Percentiles rank a stretch among this genome's conserved stretches.
Conservation (phyloP, 139 green algal genomes). For the Cymbomonas tetramitiformis region DNA sequence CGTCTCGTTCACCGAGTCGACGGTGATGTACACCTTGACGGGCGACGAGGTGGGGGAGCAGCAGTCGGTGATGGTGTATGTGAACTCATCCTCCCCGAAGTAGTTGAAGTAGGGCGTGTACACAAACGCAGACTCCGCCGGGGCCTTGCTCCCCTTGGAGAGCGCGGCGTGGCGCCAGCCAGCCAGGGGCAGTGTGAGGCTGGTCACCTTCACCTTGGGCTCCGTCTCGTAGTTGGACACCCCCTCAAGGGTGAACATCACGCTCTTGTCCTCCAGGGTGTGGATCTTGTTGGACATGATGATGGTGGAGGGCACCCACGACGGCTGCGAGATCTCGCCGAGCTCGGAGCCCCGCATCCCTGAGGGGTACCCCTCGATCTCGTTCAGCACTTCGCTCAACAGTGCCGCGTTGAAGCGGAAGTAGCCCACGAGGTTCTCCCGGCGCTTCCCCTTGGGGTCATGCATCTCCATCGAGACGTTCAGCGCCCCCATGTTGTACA, state of each 20-base stretch:
- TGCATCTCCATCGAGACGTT: too few relatives aligned
- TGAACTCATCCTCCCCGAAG: background rate
- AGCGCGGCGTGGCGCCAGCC: background rate
- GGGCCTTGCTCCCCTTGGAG: background rate
- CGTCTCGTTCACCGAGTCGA: background rate
- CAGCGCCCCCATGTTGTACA: too few relatives aligned
- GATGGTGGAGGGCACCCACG: slow-evolving; percentile 6
- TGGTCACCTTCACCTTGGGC: background rate
- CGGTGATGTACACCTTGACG: background rate
- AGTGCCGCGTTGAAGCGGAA: too few relatives aligned
- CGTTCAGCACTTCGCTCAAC: too few relatives aligned
- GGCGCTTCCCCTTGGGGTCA: too few relatives aligned
- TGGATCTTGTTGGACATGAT: background rate
- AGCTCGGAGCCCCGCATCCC: too few relatives aligned
- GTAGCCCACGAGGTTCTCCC: too few relatives aligned
- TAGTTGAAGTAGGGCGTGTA: background rate
- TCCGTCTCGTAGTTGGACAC: background rate
- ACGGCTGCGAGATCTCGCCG: too few relatives aligned
- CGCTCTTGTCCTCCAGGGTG: background rate
- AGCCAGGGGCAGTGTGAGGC: background rate
- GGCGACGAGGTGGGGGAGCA: background rate
- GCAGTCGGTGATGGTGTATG: background rate
- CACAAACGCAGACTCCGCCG: background rate
- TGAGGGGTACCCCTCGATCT: too few relatives aligned
- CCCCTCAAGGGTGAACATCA: background rate